A percentile compares a stretch with the other conserved stretches of the same genome.
These are phyloP conservation scores for Cytospora schulzeri DNA, from an alignment of 2,329 filamentous ascomycete genomes.

Conservation along the genomic window DNA sequence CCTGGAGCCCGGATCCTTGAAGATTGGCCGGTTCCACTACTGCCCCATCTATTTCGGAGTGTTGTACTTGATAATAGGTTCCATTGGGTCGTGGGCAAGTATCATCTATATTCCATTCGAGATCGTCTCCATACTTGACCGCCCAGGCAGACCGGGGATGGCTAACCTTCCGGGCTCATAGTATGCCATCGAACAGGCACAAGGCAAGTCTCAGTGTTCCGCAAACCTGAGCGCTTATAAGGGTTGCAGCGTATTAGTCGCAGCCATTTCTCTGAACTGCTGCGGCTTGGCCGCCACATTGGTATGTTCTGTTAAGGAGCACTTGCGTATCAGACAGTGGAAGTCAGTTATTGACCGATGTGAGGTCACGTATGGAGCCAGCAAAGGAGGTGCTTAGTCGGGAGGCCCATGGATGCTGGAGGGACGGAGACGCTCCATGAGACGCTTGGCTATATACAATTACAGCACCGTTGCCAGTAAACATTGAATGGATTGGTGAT, in stretches of 20 bases:
- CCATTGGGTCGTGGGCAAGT: background rate
- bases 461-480: too few relatives aligned
- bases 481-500: too few relatives aligned
- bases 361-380: background rate
- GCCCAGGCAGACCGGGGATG: background rate
- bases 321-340: background rate
- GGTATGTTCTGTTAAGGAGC: background rate
- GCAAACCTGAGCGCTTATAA: background rate
- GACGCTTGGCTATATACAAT: too few relatives aligned
- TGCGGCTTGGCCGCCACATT: background rate
- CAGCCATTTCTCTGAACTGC: background rate
- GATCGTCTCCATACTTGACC: background rate
- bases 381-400: background rate
- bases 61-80: background rate
- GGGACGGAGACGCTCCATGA: too few relatives aligned
- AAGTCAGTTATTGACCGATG: background rate
- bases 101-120: too few relatives aligned
- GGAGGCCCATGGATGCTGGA: background rate
- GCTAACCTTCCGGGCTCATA: background rate
- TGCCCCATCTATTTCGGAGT: background rate
- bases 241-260: background rate
- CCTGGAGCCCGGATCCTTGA: background rate
- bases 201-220: background rate
- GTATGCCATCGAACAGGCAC: background rate
- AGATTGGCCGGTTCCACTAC: background rate